Evolutionary conservation across 2,329 filamentous ascomycete species (phyloP), one percentile per base, ranked within the genome.

Genomic region (Epichloe gansuensis): DNA sequence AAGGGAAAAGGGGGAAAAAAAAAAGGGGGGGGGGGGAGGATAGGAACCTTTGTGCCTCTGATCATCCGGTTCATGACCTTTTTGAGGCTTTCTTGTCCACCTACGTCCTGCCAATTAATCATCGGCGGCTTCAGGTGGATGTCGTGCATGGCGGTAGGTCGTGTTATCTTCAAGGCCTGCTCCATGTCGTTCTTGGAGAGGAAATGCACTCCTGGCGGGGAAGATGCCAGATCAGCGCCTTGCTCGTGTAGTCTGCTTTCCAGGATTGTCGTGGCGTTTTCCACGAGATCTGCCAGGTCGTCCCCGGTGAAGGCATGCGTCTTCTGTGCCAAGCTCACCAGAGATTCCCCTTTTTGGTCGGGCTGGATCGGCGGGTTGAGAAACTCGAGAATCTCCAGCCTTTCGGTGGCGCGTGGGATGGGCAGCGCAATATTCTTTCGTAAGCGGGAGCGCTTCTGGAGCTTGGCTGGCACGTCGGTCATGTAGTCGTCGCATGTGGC

Each of bases 51-150:
- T 40, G 63, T 63, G 44, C 63, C 63, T 47, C 70, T 66, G 35
- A 81, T 72, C 59, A 77, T 80, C 48, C 70, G 70, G 35, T 71
- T 71, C 25, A 84, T 71, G 2, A 73, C 72, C 52, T 71, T 73
- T 63, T 94, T 94, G 56, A 95, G 81, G 41, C 78, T 74, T 44
- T 85, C 79, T 56, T 95, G 87, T 1, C 91, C 91, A 54, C 89
- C 90, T 49, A 97, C 91, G 61, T 96, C 88, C 47, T 77, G 74
- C 89, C 89, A 97, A 65, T 77, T 78, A 31, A 95, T 83, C 13
- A 86, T 89, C 0, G 89, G 90, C 8, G 88, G 90, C 62, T 94
- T 87, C 46, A 96, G 75, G 63, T 93, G 88, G 51, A 95, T 82
- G 62, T 94, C 89, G 57, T 88, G 83, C 80, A 97, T 91, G 3